Conservation (phyloP, 768 basidiomycete genomes). For the Suillus cothurnatus region DNA sequence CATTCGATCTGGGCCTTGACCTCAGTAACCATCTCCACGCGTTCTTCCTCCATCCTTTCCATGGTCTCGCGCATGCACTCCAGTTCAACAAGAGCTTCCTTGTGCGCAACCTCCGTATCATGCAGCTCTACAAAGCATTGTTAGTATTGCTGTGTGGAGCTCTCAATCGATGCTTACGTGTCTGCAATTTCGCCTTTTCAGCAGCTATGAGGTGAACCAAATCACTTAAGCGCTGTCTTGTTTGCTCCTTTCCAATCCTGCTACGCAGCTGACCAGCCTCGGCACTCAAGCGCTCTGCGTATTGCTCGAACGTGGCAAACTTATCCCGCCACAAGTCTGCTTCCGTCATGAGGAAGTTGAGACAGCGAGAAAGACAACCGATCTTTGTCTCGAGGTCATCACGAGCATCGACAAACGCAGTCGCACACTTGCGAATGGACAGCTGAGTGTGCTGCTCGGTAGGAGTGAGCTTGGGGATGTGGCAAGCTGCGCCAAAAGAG, state of each 20-base stretch:
- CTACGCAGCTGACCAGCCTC: conserved; percentile 84
- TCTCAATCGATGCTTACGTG: conserved; percentile 52
- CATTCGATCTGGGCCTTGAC: conserved; percentile 91
- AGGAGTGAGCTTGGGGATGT: conserved; percentile 69
- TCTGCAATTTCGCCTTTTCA: conserved; percentile 79
- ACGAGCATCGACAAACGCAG: conserved; percentile 90
- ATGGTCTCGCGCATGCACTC: conserved; percentile 82
- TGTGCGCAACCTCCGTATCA: conserved; percentile 82
- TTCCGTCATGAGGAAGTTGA: conserved; percentile 93
- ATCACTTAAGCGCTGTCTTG: conserved; percentile 79
- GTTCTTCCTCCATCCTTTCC: conserved; percentile 87
- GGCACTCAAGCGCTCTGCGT: conserved; percentile 85
- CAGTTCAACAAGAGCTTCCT: conserved; percentile 78
- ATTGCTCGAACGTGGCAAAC: conserved; percentile 92
- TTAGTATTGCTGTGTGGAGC: background rate
- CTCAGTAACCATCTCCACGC: conserved; percentile 89
- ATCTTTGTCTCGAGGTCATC: conserved; percentile 96
- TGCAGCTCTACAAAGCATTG: conserved; percentile 57
- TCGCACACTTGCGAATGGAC: conserved; percentile 92
- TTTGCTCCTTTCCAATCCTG: conserved; percentile 90
- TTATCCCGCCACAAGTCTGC: conserved; percentile 91
- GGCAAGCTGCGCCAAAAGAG: conserved; percentile 69
- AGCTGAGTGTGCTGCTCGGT: conserved; percentile 87
- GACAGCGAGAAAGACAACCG: conserved; percentile 77
- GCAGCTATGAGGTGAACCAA: conserved; percentile 74